A percentile compares a stretch with the other conserved stretches of the same genome.
phyloP scores from a whole-genome alignment of 352 stramenopile genomes.

The Thraustochytrium striatum region DNA sequence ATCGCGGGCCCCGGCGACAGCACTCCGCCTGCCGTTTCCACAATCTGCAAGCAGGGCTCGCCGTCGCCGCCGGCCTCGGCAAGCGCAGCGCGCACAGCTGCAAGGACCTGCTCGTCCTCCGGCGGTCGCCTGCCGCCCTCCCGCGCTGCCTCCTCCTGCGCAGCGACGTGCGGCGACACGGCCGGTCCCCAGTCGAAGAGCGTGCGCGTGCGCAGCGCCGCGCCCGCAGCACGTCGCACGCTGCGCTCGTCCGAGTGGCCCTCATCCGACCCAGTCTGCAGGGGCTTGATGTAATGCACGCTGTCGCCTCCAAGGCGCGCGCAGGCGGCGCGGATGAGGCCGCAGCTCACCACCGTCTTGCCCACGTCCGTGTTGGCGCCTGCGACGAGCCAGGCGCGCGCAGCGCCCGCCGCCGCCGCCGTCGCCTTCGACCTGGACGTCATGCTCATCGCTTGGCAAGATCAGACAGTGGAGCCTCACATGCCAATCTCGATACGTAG shows the following conservation, averaged over 20 bases:
- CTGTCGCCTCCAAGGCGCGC: background rate
- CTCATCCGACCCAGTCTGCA: constrained; percentile 77
- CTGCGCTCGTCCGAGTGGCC: constrained; percentile 50
- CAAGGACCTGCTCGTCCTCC: constrained; percentile 76
- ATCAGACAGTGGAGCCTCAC: too few relatives aligned
- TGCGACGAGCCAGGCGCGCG: constrained; percentile 70
- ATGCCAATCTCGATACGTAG: too few relatives aligned
- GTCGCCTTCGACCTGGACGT: too few relatives aligned
- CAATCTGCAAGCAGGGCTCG: constrained; percentile 64
- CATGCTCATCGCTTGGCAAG: too few relatives aligned
- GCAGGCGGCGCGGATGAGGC: constrained; percentile 74
- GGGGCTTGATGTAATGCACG: constrained; percentile 88
- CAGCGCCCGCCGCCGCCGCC: background rate
- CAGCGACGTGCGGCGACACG: constrained; percentile 82
- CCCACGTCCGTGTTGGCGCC: constrained; percentile 95
- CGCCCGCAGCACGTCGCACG: constrained; percentile 67
- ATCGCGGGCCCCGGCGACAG: constrained; percentile 76
- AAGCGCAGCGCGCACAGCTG: constrained; percentile 65
- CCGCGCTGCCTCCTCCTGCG: constrained; percentile 51
- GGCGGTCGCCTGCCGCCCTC: constrained; percentile 74
- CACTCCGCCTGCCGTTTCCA: constrained; percentile 92
- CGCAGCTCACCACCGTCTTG: constrained; percentile 90
- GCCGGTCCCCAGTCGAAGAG: constrained; percentile 87
- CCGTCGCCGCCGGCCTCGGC: constrained; percentile 54
- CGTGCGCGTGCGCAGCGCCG: constrained; percentile 70